These are phyloP conservation scores for Hypoxylon lienhwacheense DNA, from an alignment of 495 filamentous ascomycete species.

Conservation along the genomic window DNA sequence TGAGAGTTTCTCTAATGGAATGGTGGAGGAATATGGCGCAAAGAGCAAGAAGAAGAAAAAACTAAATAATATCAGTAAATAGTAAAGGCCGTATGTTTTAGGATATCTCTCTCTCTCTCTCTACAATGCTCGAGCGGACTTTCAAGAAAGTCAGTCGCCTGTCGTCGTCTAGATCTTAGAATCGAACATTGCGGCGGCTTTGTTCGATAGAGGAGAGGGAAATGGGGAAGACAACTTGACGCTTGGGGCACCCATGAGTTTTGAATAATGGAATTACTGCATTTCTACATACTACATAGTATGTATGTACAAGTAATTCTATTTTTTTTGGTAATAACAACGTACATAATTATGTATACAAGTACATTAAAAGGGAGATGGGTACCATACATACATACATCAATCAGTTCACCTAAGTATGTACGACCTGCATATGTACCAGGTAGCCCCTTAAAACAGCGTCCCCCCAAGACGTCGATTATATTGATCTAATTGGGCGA, in stretches of 20 bases:
- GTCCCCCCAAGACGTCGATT: too few relatives aligned
- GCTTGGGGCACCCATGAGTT: slow-evolving; percentile 50
- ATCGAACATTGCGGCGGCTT: slow-evolving; percentile 50
- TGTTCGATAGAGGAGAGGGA: slow-evolving; percentile 49
- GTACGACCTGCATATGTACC: too few relatives aligned
- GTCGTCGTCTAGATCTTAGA: slow-evolving; percentile 48
- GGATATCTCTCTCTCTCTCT: slow-evolving; percentile 25
- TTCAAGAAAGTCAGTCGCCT: slow-evolving; percentile 49
- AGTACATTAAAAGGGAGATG: too few relatives aligned
- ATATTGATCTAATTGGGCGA: too few relatives aligned
- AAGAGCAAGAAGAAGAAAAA: slow-evolving; percentile 12
- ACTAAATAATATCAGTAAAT: slow-evolving; percentile 1
- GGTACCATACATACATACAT: too few relatives aligned
- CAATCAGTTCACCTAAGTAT: too few relatives aligned
- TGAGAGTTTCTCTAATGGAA: slow-evolving; percentile 17
- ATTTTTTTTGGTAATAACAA: too few relatives aligned
- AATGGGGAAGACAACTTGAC: slow-evolving; percentile 37
- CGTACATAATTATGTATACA: too few relatives aligned
- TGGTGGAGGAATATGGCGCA: slow-evolving; percentile 22
- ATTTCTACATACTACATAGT: too few relatives aligned
- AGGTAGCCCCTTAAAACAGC: too few relatives aligned
- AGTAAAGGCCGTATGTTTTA: slow-evolving; percentile 5
- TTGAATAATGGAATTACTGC: slow-evolving; percentile 47
- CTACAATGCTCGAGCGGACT: slow-evolving; percentile 49
- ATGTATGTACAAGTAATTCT: too few relatives aligned